Conservation (phyloP, 495 filamentous ascomycete species). For the Cercophora newfieldiana region DNA sequence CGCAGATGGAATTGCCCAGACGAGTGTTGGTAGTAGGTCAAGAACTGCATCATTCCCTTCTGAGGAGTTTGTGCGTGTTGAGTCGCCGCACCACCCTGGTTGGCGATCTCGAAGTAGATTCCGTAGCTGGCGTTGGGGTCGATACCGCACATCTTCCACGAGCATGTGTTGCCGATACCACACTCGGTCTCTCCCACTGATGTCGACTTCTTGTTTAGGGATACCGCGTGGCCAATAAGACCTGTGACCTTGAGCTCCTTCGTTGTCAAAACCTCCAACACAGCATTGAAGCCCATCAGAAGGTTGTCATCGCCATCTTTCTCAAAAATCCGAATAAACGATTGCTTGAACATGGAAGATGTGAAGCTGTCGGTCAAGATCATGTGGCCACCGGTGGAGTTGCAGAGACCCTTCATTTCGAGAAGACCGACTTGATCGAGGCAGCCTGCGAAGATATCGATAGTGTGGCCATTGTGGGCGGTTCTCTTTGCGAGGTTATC, state of each 20-base stretch:
- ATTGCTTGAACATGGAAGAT: constrained; percentile 99
- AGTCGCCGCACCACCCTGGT: constrained; percentile 84
- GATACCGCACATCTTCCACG: constrained; percentile 99
- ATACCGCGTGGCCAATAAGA: constrained; percentile 94
- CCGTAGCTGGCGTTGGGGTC: constrained; percentile 92
- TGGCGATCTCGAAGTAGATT: constrained; percentile 96
- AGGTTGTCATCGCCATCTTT: constrained; percentile 94
- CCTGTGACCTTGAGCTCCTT: constrained; percentile 99
- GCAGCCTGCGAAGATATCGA: constrained; percentile 98
- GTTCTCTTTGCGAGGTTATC: constrained; percentile 94
- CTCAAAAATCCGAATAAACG: constrained; percentile 95
- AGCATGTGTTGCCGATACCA: constrained; percentile 97
- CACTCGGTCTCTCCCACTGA: constrained; percentile 98
- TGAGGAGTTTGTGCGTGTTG: constrained; percentile 84
- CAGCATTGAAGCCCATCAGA: constrained; percentile 98
- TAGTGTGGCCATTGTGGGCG: constrained; percentile 93
- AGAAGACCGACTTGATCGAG: constrained; percentile 96
- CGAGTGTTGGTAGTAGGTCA: constrained; percentile 98
- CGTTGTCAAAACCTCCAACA: constrained; percentile 92
- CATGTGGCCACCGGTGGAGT: constrained; percentile 97
- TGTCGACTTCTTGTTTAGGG: constrained; percentile 95
- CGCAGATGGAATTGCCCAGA: constrained; percentile 94
- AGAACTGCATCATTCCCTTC: constrained; percentile 96
- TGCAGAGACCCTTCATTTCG: constrained; percentile 98
- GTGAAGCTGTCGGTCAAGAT: constrained; percentile 99